phyloP scores from a whole-genome alignment of 768 basidiomycete species.

The Macrolepiota fuliginosa region DNA sequence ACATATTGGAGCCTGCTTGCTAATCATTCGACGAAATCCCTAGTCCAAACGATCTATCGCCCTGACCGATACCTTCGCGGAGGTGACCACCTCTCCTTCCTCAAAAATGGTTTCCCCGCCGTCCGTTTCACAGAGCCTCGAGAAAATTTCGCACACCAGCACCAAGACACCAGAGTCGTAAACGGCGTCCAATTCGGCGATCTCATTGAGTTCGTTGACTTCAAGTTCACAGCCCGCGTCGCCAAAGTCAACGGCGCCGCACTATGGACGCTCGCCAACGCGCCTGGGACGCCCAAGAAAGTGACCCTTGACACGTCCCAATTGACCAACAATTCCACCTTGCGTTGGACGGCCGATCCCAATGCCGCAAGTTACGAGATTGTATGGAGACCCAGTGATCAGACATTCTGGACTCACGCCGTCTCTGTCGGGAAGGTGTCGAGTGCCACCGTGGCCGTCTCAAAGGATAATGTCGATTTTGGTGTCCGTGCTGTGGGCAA shows the following conservation, averaged over 20 bases:
- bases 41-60: constrained; percentile 50
- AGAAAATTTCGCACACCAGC: constrained; percentile 58
- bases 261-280: constrained; percentile 54
- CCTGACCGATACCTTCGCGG: constrained; percentile 54
- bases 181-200: constrained; percentile 57
- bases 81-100: constrained; percentile 54
- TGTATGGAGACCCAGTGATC: constrained; percentile 48
- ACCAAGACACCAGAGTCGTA: constrained; percentile 50
- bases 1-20: not conserved
- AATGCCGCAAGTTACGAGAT: constrained; percentile 45
- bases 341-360: constrained; percentile 42
- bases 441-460: constrained; percentile 37
- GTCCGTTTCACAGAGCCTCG: constrained; percentile 56
- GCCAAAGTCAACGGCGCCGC: constrained; percentile 51
- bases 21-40: not conserved
- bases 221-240: constrained; percentile 49
- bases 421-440: constrained; percentile 45
- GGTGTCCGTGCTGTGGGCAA: constrained; percentile 48
- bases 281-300: constrained; percentile 51
- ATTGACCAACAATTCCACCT: constrained; percentile 53
- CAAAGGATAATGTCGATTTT: constrained; percentile 52
- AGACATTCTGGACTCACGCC: constrained; percentile 45
- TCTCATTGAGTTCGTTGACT: constrained; percentile 50
- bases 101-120: constrained; percentile 47
- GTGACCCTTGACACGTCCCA: constrained; percentile 43